Base-by-base conservation (phyloP, 805 yeast genomes). In the Myxozyma monticola region DNA sequence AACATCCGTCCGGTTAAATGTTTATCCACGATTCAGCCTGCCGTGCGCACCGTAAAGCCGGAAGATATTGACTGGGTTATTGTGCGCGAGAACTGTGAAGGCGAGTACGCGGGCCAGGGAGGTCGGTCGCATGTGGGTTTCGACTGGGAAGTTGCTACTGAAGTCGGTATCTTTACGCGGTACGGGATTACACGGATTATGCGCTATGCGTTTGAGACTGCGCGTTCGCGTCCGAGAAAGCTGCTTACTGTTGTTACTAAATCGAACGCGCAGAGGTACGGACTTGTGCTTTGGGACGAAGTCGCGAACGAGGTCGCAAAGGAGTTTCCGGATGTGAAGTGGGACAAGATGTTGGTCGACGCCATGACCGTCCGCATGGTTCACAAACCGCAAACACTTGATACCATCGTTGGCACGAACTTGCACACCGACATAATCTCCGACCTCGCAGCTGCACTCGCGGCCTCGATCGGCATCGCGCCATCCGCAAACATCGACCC, bases 291-390 rank as follows among this genome's bases (percentile, higher is more conserved):
- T 18, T 56, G 60, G 60, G 60, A 56, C 37, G 60, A 56, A 25
- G 53, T 56, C 4, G 58, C 60, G 3, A 31, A 29, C 20, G 45
- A 45, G 29, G 59, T 56, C n/a, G 42, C 51, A 42, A 31, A 49
- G 26, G 58, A 56, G 15, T 56, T 38, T 40, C 59, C 59, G 2
- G 59, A 56, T 30, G 60, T 56, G 20, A 49, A 53, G 28, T 54
- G 58, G 59, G 59, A 56, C 38, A 56, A 54, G 39, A 46, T 56
- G 56, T 47, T 56, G 26, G 60, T 56, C 21, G 60, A 56, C 40
- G 60, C 60, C 8, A 54, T 54, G 58, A 56, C 59, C 8, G 44
- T 56, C 9, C 51, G 59, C 24, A 56, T 56, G 60, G 60, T 56
- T 10, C 37, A 41, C 24, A 45, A 42, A 18, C 60, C 60, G n/a